Conservation (phyloP, 2,329 filamentous ascomycete species). For the Hypoxylon sp. region DNA sequence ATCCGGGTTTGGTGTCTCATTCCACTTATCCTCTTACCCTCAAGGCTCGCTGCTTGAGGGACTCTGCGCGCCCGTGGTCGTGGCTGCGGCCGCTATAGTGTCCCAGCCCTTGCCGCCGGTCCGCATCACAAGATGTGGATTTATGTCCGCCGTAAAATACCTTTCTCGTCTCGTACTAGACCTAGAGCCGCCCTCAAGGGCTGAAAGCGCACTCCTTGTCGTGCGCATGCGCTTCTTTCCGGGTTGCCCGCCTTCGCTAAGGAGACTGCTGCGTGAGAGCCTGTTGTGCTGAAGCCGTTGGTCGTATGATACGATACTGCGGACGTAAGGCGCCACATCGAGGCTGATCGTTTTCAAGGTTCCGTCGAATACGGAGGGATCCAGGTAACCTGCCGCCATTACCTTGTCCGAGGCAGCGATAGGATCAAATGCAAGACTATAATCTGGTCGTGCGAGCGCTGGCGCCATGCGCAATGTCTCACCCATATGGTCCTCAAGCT, state of each 20-base stretch:
- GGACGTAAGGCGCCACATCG: conserved; percentile 91
- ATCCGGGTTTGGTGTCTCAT: no score
- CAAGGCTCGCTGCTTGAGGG: conserved; percentile 1
- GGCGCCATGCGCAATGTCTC: conserved; percentile 34
- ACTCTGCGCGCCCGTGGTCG: conserved; percentile 8
- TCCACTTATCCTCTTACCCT: neutral
- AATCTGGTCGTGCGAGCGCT: conserved; percentile 58
- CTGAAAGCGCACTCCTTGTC: conserved; percentile 78
- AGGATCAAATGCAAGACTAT: conserved; percentile 68
- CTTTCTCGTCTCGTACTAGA: conserved; percentile 72
- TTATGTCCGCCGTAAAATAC: conserved; percentile 73
- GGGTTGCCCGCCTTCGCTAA: conserved; percentile 64
- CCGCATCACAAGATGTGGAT: conserved; percentile 68
- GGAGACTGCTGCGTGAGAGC: conserved; percentile 66
- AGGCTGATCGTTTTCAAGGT: conserved; percentile 70
- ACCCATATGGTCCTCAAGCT: conserved; percentile 52
- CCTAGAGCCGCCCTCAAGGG: conserved; percentile 77
- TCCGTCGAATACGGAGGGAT: conserved; percentile 80
- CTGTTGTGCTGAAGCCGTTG: conserved; percentile 74
- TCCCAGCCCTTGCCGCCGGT: conserved; percentile 64
- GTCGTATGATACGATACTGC: conserved; percentile 83
- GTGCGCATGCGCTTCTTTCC: conserved; percentile 70
- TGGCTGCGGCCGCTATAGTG: conserved; percentile 15
- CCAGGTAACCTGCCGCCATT: conserved; percentile 56
- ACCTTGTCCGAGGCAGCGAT: conserved; percentile 62